Evolutionary conservation across 176 grass and related monocot genomes (phyloP).

Genomic region (Cocos nucifera): DNA sequence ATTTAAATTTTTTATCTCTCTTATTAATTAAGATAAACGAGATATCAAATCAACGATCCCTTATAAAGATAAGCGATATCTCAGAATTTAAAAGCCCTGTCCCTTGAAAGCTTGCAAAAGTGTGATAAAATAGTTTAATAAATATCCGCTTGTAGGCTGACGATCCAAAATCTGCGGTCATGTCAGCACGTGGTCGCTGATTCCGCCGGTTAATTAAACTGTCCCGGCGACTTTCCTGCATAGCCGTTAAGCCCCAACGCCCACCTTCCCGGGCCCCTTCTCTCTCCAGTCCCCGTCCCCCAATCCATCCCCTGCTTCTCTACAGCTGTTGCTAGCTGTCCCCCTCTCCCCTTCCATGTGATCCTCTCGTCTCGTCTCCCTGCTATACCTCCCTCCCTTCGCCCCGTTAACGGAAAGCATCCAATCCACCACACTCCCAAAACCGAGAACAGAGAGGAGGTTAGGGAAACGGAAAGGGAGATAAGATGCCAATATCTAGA

Average conservation of each 20-base stretch:
- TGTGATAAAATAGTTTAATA: too few species aligned
- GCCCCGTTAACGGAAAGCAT: constrained; percentile 1
- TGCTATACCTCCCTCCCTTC: constrained; percentile 7
- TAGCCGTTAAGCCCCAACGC: constrained; percentile 16
- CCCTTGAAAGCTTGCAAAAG: too few species aligned
- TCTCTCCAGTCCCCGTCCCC: neutral
- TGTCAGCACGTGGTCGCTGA: constrained; percentile 49
- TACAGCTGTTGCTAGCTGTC: constrained; percentile 71
- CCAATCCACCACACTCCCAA: constrained; percentile 1
- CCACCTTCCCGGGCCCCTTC: neutral
- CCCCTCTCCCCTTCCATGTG: constrained; percentile 43
- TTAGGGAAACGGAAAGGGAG: neutral
- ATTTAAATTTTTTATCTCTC: too few species aligned
- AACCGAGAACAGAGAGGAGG: neutral
- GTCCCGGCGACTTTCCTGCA: constrained; percentile 19
- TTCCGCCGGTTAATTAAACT: constrained; percentile 29
- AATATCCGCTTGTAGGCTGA: too few species aligned
- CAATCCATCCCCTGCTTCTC: constrained; percentile 2
- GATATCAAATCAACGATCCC: too few species aligned
- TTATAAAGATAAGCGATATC: too few species aligned
- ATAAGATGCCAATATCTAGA: neutral
- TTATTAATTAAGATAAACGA: too few species aligned
- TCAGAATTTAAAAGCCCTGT: too few species aligned
- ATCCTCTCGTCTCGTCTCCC: constrained; percentile 4
- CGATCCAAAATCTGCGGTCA: constrained; percentile 7